Evolutionary conservation across 1,139 yeast species (phyloP).

Genomic region (Ashbya aceris): DNA sequence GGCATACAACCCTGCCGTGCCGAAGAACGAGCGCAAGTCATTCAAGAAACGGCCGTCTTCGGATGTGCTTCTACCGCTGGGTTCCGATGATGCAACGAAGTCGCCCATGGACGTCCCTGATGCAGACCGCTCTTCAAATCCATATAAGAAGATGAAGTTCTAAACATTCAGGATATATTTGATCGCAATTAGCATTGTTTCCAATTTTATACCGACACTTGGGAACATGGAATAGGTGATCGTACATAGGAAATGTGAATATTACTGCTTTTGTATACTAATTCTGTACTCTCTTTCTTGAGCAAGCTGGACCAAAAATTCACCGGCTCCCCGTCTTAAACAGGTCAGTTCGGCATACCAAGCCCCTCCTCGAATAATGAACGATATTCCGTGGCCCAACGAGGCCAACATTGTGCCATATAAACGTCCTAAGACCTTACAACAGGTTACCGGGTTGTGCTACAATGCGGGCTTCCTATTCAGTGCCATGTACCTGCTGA

Average conservation of each 20-base stretch:
- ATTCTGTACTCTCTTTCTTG: too few species aligned
- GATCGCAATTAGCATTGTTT: background rate
- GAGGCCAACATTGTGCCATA: slow-evolving; percentile 11
- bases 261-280: too few species aligned
- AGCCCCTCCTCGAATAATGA: background rate
- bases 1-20: background rate
- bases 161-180: background rate
- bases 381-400: slow-evolving; percentile 16
- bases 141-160: slow-evolving; percentile 1
- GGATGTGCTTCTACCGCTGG: slow-evolving; percentile 1
- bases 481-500: slow-evolving; percentile 22
- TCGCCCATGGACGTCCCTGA: background rate
- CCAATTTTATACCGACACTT: too few species aligned
- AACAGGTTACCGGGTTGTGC: slow-evolving; percentile 14
- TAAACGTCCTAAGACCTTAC: slow-evolving; percentile 8
- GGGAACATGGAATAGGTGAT: too few species aligned
- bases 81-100: background rate
- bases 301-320: too few species aligned
- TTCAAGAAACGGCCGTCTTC: slow-evolving; percentile 4
- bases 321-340: too few species aligned
- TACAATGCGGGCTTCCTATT: slow-evolving; percentile 27
- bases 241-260: too few species aligned
- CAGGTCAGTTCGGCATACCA: too few species aligned
- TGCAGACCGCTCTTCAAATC: background rate
- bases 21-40: slow-evolving; percentile 1